Evolutionary conservation across 768 basidiomycete species (phyloP).

Genomic region (Trametes meyenii): DNA sequence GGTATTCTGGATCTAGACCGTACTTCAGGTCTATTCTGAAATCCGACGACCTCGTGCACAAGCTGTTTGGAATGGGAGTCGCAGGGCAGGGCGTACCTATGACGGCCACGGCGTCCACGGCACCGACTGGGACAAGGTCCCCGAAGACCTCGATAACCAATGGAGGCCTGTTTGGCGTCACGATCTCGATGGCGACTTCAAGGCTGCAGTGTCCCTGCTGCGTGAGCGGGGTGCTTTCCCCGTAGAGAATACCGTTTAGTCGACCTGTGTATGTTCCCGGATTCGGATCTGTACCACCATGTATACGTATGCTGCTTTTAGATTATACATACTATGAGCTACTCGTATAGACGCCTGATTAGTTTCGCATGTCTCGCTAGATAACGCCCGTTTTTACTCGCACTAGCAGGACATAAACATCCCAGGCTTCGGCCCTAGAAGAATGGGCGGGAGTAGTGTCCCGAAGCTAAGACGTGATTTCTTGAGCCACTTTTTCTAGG

Average conservation of each 20-base stretch:
- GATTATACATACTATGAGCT: no score
- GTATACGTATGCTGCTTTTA: no score
- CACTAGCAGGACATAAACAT: no score
- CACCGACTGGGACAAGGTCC: constrained; percentile 33
- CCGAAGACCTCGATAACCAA: constrained; percentile 40
- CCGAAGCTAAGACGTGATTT: no score
- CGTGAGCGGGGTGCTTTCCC: constrained; percentile 19
- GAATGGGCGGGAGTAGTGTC: no score
- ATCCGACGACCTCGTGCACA: constrained; percentile 52
- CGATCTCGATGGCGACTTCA: constrained; percentile 44
- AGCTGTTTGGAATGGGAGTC: constrained; percentile 48
- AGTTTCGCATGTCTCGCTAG: no score
- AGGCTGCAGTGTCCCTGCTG: constrained; percentile 33
- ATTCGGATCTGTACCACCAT: no score
- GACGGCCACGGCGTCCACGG: constrained; percentile 42
- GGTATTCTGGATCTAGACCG: constrained; percentile 36
- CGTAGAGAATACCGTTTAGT: background rate
- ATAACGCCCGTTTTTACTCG: no score
- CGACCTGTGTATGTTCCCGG: no score
- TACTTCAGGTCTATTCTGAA: constrained; percentile 47
- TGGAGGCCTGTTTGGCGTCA: constrained; percentile 55
- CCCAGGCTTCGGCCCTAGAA: no score
- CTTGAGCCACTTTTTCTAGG: no score
- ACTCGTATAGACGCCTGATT: no score
- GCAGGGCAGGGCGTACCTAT: constrained; percentile 45